Percentiles rank a stretch among this genome's conserved stretches.
phyloP scores from a whole-genome alignment of 305 asterid species.

The Ruellia speciosa region DNA sequence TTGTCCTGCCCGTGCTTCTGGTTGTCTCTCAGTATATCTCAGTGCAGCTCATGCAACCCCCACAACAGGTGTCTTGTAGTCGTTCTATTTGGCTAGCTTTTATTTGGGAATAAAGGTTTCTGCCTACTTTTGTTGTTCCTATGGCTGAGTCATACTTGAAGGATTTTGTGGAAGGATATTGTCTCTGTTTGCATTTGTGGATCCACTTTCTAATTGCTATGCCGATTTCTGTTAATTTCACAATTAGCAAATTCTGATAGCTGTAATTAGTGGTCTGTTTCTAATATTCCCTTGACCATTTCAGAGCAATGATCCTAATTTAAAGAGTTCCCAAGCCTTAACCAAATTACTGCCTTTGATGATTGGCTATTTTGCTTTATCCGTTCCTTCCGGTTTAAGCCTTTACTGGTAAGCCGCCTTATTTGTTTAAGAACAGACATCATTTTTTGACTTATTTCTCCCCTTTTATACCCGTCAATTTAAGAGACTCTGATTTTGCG shows the following conservation, averaged over 20 bases:
- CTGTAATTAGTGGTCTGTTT: conserved; percentile 15
- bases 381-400: conserved; percentile 97
- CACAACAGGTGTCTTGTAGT: conserved; percentile 63
- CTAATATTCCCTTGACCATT: conserved; percentile 20
- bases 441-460: not conserved
- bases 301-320: conserved; percentile 88
- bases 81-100: conserved; percentile 10
- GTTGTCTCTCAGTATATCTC: conserved; percentile 71
- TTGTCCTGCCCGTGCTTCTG: conserved; percentile 79
- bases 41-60: conserved; percentile 85
- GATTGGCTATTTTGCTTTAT: conserved; percentile 89
- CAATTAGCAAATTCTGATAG: too few species aligned
- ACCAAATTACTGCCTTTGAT: conserved; percentile 81
- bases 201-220: not conserved
- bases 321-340: conserved; percentile 77
- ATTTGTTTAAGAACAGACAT: not conserved
- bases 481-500: not conserved
- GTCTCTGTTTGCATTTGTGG: not conserved
- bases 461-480: conserved; percentile 8
- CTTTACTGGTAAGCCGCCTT: conserved; percentile 68
- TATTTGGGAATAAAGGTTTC: conserved; percentile 5
- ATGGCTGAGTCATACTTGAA: too few species aligned
- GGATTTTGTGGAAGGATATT: not conserved
- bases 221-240: not conserved
- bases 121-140: not conserved